These are phyloP conservation scores for Raddia distichophylla DNA, from an alignment of 176 grass and related monocot species.

Conservation along the genomic window DNA sequence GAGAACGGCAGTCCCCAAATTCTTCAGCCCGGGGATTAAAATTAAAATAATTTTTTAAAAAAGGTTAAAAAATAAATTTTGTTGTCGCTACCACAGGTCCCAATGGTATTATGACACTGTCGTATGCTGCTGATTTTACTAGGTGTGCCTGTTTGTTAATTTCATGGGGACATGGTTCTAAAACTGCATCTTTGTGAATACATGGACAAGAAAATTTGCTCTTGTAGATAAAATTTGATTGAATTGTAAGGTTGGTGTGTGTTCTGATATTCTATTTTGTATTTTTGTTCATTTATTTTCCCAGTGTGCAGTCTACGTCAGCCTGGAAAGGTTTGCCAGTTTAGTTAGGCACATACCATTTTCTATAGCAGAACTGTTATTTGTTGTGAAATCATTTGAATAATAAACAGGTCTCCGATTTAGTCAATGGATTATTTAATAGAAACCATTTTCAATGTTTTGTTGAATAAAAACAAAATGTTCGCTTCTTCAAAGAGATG, in stretches of 20 bases:
- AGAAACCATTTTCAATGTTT: background rate
- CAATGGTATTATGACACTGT: conserved; percentile 1
- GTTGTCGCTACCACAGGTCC: background rate
- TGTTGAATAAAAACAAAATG: background rate
- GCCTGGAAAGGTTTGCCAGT: background rate
- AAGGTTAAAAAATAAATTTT: no score
- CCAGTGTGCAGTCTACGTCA: background rate
- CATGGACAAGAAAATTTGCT: background rate
- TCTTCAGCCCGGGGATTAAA: no score
- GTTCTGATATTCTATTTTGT: background rate
- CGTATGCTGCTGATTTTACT: conserved; percentile 28
- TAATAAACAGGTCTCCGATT: conserved; percentile 8
- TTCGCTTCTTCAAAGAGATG: background rate
- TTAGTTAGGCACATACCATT: background rate
- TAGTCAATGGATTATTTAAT: background rate
- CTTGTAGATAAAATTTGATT: background rate
- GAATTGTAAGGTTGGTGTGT: background rate
- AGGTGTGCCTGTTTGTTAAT: background rate
- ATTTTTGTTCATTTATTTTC: background rate
- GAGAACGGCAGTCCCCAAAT: no score
- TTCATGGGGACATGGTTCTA: conserved; percentile 27
- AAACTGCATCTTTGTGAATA: background rate
- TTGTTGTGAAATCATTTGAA: background rate
- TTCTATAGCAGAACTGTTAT: background rate
- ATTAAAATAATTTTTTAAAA: no score